A percentile compares a stretch with the other conserved stretches of the same genome.
Conservation (phyloP, 2,329 filamentous ascomycete species). For the Xylaria arbuscula region DNA sequence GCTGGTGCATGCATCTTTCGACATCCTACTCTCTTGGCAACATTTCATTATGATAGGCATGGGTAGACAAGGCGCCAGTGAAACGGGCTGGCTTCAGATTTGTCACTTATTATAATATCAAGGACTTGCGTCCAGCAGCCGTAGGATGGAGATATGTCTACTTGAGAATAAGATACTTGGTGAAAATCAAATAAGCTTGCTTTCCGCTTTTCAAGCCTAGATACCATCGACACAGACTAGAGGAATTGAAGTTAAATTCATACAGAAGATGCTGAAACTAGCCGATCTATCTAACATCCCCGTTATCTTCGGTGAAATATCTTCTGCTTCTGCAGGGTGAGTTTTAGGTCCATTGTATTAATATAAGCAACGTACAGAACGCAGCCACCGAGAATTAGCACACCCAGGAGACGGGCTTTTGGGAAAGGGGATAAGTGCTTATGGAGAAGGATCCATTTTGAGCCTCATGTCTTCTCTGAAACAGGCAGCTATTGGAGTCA, state of each 20-base stretch:
- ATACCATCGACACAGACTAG: not conserved
- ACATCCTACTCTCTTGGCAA: constrained; percentile 28
- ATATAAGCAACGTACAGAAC: not conserved
- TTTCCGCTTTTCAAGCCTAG: not conserved
- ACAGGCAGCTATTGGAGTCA: not conserved
- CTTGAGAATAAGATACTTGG: not conserved
- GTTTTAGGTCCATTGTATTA: constrained; percentile 3
- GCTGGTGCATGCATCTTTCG: not conserved
- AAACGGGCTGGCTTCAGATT: not conserved
- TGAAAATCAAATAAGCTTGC: not conserved
- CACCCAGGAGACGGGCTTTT: constrained; percentile 5
- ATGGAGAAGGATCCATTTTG: not conserved
- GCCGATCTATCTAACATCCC: too few species aligned
- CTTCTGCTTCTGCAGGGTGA: constrained; percentile 11
- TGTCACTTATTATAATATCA: not conserved
- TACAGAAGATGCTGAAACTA: constrained; percentile 1
- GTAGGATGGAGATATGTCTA: not conserved
- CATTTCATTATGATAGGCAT: not conserved
- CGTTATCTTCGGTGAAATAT: not conserved
- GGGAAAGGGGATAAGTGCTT: not conserved
- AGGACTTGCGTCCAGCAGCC: not conserved
- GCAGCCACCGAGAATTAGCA: not conserved
- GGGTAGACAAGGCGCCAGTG: not conserved
- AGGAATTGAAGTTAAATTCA: not conserved
- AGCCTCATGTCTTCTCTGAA: not conserved